These are phyloP conservation scores for Penicillium griseofulvum DNA, from an alignment of 2,329 filamentous ascomycete species.

Conservation along the genomic window DNA sequence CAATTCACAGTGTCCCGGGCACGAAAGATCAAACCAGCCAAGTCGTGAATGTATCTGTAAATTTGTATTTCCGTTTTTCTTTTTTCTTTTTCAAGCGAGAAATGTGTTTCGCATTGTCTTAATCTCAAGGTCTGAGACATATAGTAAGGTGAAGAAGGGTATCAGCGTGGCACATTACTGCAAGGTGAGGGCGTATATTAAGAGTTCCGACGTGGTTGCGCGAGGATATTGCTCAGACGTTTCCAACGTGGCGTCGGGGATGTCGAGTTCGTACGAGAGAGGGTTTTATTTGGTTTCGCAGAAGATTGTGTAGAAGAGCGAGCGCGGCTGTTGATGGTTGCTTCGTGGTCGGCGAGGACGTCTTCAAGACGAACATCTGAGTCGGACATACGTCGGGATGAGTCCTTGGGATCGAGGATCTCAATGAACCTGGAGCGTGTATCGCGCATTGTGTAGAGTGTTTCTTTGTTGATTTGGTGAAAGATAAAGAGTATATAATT, in stretches of 20 bases:
- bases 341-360: slow-evolving; percentile 42
- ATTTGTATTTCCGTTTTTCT: background rate
- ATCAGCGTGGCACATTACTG: background rate
- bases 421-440: slow-evolving; percentile 46
- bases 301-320: slow-evolving; percentile 39
- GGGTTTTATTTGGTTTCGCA: slow-evolving; percentile 32
- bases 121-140: background rate
- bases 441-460: slow-evolving; percentile 27
- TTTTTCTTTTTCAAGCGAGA: background rate
- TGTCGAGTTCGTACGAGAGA: slow-evolving; percentile 19
- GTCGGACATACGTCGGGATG: slow-evolving; percentile 34
- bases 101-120: background rate
- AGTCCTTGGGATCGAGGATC: slow-evolving; percentile 41
- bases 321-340: slow-evolving; percentile 31
- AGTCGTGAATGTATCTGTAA: background rate
- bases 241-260: slow-evolving; percentile 35
- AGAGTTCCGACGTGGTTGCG: slow-evolving; percentile 26
- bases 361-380: slow-evolving; percentile 46
- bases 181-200: background rate
- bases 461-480: background rate
- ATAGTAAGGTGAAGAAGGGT: background rate
- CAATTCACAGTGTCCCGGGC: background rate
- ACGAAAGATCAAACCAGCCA: background rate
- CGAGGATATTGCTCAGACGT: slow-evolving; percentile 34
- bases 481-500: background rate